Conservation (phyloP, 768 basidiomycete species). For the Leccinum obscurum region DNA sequence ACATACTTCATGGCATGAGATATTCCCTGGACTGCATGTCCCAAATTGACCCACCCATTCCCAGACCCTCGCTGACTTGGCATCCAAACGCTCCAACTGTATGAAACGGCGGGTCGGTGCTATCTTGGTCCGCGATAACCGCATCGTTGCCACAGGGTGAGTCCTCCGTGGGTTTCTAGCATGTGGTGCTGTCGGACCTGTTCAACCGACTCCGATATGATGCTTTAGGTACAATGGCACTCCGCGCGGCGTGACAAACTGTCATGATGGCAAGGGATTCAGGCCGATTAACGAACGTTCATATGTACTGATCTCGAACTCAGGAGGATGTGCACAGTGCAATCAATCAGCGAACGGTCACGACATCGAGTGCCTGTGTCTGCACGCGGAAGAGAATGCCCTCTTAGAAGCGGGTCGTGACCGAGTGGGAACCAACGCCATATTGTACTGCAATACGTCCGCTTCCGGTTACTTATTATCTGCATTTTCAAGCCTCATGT, state of each 20-base stretch:
- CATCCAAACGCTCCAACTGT: constrained; percentile 88
- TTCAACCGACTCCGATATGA: constrained; percentile 1
- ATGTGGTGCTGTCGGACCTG: constrained; percentile 1
- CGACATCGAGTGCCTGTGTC: constrained; percentile 82
- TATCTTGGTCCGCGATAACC: constrained; percentile 81
- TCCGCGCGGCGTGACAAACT: constrained; percentile 85
- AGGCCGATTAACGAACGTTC: not conserved
- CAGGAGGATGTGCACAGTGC: constrained; percentile 88
- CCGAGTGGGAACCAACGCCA: constrained; percentile 75
- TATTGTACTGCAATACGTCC: constrained; percentile 98
- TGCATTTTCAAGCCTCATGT: constrained; percentile 1
- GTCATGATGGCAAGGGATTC: constrained; percentile 43
- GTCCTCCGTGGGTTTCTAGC: constrained; percentile 15
- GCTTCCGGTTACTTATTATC: constrained; percentile 28
- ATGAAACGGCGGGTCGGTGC: constrained; percentile 98
- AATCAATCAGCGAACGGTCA: constrained; percentile 50
- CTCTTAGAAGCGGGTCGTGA: constrained; percentile 92
- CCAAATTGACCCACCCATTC: constrained; percentile 9
- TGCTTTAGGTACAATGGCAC: constrained; percentile 90
- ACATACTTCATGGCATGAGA: constrained; percentile 89
- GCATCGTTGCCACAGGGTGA: constrained; percentile 79
- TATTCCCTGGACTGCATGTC: not conserved
- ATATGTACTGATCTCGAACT: constrained; percentile 55
- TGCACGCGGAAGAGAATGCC: constrained; percentile 99
- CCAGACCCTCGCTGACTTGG: constrained; percentile 86